phyloP scores from a whole-genome alignment of 345 rosid species.

The Erodium maritimum region DNA sequence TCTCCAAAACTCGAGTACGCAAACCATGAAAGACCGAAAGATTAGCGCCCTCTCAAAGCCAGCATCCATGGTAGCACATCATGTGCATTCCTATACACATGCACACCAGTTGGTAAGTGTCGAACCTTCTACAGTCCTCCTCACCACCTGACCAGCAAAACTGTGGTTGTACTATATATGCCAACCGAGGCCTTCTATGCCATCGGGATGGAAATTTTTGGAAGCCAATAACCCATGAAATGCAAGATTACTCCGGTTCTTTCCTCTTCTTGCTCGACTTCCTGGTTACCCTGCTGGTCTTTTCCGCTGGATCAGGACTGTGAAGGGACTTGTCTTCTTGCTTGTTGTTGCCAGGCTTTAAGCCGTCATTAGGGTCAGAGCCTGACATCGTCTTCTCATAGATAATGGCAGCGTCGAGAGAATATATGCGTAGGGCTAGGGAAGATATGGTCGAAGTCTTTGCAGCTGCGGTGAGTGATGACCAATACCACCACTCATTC shows the following conservation, averaged over 20 bases:
- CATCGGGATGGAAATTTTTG: slow-evolving; percentile 4
- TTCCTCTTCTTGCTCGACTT: slow-evolving; percentile 77
- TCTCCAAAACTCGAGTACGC: slow-evolving; percentile 14
- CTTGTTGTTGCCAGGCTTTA: slow-evolving; percentile 19
- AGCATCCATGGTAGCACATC: slow-evolving; percentile 26
- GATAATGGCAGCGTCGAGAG: slow-evolving; percentile 72
- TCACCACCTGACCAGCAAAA: too few species aligned
- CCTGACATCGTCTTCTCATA: slow-evolving; percentile 37
- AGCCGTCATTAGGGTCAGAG: slow-evolving; percentile 26
- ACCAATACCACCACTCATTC: slow-evolving; percentile 99
- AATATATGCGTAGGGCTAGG: slow-evolving; percentile 65
- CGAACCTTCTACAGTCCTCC: slow-evolving; percentile 7
- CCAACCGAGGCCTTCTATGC: slow-evolving; percentile 15
- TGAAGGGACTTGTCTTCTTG: slow-evolving; percentile 27
- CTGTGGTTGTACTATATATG: neutral
- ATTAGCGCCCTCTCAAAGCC: slow-evolving; percentile 11
- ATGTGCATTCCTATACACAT: slow-evolving; percentile 18
- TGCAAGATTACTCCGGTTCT: slow-evolving; percentile 39
- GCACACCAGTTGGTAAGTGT: slow-evolving; percentile 3
- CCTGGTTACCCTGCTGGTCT: slow-evolving; percentile 35
- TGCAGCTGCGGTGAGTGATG: slow-evolving; percentile 85
- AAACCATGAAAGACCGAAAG: neutral
- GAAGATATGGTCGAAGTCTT: slow-evolving; percentile 68
- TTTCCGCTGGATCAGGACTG: slow-evolving; percentile 41
- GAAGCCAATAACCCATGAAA: neutral